Conservation (phyloP, 176 grass and related monocot genomes). For the Zea luxurians region DNA sequence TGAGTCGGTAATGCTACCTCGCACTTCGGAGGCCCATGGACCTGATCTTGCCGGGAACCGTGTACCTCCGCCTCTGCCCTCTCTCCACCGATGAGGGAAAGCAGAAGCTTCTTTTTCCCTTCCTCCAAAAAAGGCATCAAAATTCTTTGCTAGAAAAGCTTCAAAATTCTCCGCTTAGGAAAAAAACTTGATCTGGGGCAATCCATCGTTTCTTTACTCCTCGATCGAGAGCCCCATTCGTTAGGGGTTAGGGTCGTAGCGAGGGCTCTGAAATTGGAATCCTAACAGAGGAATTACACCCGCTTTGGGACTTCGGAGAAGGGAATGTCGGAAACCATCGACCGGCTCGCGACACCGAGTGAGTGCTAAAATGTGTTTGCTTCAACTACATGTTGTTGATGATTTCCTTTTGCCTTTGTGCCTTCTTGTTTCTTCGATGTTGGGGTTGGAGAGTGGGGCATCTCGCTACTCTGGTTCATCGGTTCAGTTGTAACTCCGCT, state of each 20-base stretch:
- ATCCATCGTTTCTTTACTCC: constrained; percentile 14
- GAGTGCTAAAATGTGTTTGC: constrained; percentile 40
- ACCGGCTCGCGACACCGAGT: constrained; percentile 47
- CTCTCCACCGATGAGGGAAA: constrained; percentile 31
- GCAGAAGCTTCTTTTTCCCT: constrained; percentile 41
- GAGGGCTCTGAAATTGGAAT: constrained; percentile 26
- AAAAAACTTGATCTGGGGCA: constrained; percentile 9
- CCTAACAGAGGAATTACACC: neutral
- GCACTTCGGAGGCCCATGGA: neutral
- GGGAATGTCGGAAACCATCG: constrained; percentile 61
- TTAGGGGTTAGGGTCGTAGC: constrained; percentile 2
- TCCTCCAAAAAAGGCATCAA: constrained; percentile 10
- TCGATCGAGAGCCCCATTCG: neutral
- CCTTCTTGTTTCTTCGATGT: constrained; percentile 18
- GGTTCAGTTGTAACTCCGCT: constrained; percentile 20
- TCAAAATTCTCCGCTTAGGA: neutral
- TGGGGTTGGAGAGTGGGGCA: neutral
- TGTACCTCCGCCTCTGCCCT: neutral
- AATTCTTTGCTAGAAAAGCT: neutral
- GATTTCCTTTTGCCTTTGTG: neutral
- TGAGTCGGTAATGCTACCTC: neutral
- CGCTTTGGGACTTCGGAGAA: neutral
- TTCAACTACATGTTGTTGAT: constrained; percentile 6
- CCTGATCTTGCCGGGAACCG: neutral
- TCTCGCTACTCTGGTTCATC: neutral